Evolutionary conservation across 116 monocot species (phyloP), one percentile per base, ranked within the genome.

Genomic region (Trichopus zeylanicus): DNA sequence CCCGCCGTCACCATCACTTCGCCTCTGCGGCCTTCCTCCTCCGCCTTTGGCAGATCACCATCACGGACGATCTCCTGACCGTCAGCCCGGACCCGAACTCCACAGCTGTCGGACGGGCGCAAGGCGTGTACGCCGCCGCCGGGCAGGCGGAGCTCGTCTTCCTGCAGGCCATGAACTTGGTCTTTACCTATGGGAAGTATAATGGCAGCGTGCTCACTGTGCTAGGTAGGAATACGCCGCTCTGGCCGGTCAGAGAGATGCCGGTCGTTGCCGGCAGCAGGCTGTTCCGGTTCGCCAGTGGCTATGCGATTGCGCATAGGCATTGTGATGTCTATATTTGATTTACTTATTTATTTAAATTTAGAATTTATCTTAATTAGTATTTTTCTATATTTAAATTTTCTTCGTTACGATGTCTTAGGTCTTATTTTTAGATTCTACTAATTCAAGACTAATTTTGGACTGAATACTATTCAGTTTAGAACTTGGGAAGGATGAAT

Each of bases 231-330:
- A 85, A 85, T 74, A 46, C 69, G 19, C 35, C 66, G 29, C 2
- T 70, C 34, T 20, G 54, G 7, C 29, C 51, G 39, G 71, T 82
- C 18, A 63, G 90, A 46, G 90, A 90, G 75, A 76, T 90, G 82
- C 66, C 82, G 6, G 67, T 90, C 12, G 73, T 90, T 31, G 90
- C 85, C 13, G 90, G 90, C n/a, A 68, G 71, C 57, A 82, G 90
- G 2, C 11, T 65, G 4, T 90, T 90, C 61, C 56, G 90, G 20
- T 55, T 76, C 37, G 85, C 90, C 3, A 46, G 60, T 16, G 89
- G 85, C 15, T 89, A 73, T 28, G 81, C 66, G 2, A 26, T 65
- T 48, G 78, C 81, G 0, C 55, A 28, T 52, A 85, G 81, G 2
- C 57, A 64, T n/a, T n/a, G n/a, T n/a, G n/a, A n/a, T n/a, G n/a